A percentile compares a stretch with the other conserved stretches of the same genome.
These are phyloP conservation scores for Phytophthora capsici DNA, from an alignment of 352 stramenopile genomes.

Conservation along the genomic window DNA sequence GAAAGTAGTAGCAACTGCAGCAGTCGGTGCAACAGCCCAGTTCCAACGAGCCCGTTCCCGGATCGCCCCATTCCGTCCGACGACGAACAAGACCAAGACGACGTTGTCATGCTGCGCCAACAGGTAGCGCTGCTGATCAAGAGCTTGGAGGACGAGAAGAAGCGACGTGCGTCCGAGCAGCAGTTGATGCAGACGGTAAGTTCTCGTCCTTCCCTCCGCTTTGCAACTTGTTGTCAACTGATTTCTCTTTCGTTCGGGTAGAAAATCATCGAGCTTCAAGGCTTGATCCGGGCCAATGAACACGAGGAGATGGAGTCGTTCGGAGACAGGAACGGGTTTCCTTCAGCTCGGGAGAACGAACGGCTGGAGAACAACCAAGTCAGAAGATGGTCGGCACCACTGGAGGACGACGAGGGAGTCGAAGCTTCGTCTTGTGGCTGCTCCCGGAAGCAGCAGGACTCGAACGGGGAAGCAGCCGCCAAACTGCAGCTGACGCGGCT, in stretches of 20 bases:
- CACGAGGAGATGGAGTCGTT: conserved; percentile 39
- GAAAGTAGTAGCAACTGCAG: conserved; percentile 34
- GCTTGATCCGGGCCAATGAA: conserved; percentile 60
- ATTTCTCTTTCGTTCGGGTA: conserved; percentile 19
- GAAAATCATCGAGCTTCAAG: conserved; percentile 81
- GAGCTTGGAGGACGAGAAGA: conserved; percentile 73
- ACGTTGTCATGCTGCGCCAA: conserved; percentile 55
- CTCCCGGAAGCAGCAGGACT: conserved; percentile 29
- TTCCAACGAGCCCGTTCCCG: conserved; percentile 22
- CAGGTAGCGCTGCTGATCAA: conserved; percentile 64
- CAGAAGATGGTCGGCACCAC: conserved; percentile 25
- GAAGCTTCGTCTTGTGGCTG: conserved; percentile 17
- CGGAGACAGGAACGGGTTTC: conserved; percentile 2
- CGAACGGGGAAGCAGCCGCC: conserved; percentile 31
- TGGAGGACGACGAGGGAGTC: conserved; percentile 19
- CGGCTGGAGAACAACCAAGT: conserved; percentile 31
- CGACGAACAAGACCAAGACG: conserved; percentile 41
- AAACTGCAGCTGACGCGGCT: conserved; percentile 56
- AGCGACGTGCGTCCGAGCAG: conserved; percentile 63
- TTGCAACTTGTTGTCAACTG: neutral
- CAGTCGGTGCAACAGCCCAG: conserved; percentile 38
- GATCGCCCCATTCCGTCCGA: conserved; percentile 38
- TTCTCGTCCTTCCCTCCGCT: conserved; percentile 7
- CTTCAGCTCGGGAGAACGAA: conserved; percentile 24
- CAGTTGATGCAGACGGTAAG: conserved; percentile 72